Percentiles rank a stretch among this genome's conserved stretches.
These are phyloP conservation scores for Imleria badia DNA, from an alignment of 768 basidiomycete species.

Conservation along the genomic window DNA sequence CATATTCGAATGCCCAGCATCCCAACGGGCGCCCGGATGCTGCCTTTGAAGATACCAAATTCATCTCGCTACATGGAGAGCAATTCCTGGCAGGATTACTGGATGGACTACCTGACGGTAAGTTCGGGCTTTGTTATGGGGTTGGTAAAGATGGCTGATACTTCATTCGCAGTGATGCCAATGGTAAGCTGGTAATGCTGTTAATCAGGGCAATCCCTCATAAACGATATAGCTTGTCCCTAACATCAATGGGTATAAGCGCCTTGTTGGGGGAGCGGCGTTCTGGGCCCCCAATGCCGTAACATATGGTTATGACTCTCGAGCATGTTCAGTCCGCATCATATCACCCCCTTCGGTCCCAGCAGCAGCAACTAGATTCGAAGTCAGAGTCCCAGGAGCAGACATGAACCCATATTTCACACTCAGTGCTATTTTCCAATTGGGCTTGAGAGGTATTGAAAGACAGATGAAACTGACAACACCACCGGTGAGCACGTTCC, in stretches of 20 bases:
- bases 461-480: constrained; percentile 65
- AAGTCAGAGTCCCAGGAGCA: constrained; percentile 93
- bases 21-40: constrained; percentile 67
- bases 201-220: not conserved
- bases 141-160: not conserved
- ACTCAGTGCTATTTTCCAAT: constrained; percentile 80
- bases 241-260: constrained; percentile 96
- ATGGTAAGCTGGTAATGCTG: constrained; percentile 49
- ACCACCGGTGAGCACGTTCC: constrained; percentile 57
- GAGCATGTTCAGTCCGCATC: constrained; percentile 88
- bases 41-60: constrained; percentile 77
- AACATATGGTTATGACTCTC: constrained; percentile 95
- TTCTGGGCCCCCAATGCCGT: constrained; percentile 94
- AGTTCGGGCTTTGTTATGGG: constrained; percentile 18
- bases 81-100: constrained; percentile 94
- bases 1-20: constrained; percentile 59
- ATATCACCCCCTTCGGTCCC: constrained; percentile 90
- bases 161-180: constrained; percentile 66
- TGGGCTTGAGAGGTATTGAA: constrained; percentile 87
- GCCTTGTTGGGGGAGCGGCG: constrained; percentile 88
- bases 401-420: constrained; percentile 96
- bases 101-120: constrained; percentile 87
- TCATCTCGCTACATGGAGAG: constrained; percentile 80
- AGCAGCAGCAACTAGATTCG: constrained; percentile 80
- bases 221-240: constrained; percentile 61